Evolutionary conservation across 345 rosid species (phyloP).

Genomic region (Moringa oleifera): DNA sequence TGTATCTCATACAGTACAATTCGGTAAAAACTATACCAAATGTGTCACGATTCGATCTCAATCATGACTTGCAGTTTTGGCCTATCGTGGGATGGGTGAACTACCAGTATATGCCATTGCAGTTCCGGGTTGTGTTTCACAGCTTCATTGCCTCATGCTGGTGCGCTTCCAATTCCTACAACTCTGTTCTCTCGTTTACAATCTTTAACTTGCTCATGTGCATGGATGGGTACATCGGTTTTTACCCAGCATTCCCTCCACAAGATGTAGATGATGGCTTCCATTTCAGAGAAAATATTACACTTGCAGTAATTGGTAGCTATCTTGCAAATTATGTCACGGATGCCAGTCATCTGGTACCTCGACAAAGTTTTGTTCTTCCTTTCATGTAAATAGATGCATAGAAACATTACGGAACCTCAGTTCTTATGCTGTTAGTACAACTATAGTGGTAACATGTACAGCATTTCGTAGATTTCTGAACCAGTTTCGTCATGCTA

Average conservation of each 20-base stretch:
- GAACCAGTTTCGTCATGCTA: neutral
- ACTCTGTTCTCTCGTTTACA: neutral
- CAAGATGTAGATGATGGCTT: neutral
- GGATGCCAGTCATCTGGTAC: too few relatives aligned
- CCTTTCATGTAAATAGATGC: too few relatives aligned
- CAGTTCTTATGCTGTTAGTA: too few relatives aligned
- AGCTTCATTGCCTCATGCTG: conserved; percentile 79
- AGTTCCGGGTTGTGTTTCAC: conserved; percentile 71
- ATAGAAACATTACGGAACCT: too few relatives aligned
- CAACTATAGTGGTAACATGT: too few relatives aligned
- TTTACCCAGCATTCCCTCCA: neutral
- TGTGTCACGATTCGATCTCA: neutral
- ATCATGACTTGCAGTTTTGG: conserved; percentile 63
- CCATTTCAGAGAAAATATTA: too few relatives aligned
- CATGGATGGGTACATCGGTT: neutral
- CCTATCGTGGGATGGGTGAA: conserved; percentile 87
- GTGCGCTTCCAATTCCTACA: conserved; percentile 27
- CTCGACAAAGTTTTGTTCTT: too few relatives aligned
- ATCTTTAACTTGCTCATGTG: neutral
- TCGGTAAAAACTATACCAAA: neutral
- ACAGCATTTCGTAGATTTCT: too few relatives aligned
- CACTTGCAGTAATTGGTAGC: too few relatives aligned
- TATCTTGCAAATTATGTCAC: too few relatives aligned
- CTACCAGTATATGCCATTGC: conserved; percentile 70
- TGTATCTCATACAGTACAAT: neutral